phyloP scores from a whole-genome alignment of 305 asterid species.

The Fraxinus sp. region DNA sequence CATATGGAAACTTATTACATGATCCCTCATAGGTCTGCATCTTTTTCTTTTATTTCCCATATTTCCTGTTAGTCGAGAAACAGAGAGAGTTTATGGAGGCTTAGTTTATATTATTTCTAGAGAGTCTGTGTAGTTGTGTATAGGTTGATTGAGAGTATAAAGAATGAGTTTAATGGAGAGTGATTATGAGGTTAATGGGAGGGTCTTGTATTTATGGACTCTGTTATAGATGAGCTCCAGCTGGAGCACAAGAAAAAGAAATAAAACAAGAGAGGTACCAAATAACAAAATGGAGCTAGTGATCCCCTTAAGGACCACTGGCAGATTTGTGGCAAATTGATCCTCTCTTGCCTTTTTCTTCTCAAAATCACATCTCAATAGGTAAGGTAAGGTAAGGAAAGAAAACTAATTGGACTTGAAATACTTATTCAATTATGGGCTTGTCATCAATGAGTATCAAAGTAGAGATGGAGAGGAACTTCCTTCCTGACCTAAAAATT shows the following conservation, averaged over 20 bases:
- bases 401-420: not conserved
- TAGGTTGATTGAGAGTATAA: not conserved
- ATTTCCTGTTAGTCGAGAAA: not conserved
- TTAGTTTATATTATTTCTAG: not conserved
- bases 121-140: not conserved
- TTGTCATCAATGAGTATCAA: not conserved
- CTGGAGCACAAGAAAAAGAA: not conserved
- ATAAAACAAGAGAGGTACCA: not conserved
- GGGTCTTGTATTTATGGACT: not conserved
- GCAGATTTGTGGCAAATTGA: not conserved
- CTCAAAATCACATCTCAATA: not conserved
- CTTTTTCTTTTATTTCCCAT: not conserved
- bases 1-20: not conserved
- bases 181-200: not conserved
- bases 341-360: not conserved
- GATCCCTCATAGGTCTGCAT: not conserved
- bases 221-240: not conserved
- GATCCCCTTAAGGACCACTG: not conserved
- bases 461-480: not conserved
- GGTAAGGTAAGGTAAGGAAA: not conserved
- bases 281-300: not conserved
- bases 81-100: not conserved
- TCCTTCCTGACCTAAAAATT: not conserved
- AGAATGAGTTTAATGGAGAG: not conserved
- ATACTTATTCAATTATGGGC: not conserved